These are phyloP conservation scores for Dysphania ambrosioides DNA, from an alignment of 148 eudicot species.

Conservation along the genomic window DNA sequence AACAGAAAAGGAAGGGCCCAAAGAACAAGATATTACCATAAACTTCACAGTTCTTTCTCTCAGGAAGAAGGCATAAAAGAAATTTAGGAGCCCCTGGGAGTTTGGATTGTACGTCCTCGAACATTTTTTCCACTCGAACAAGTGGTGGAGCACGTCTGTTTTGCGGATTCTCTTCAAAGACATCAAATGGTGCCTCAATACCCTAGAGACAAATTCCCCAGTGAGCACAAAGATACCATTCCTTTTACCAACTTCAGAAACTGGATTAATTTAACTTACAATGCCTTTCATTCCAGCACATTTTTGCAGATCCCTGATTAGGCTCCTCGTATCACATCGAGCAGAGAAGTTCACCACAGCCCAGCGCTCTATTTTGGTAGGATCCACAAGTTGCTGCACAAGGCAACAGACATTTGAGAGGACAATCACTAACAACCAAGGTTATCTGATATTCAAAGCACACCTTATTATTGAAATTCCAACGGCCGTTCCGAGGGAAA, in stretches of 20 bases:
- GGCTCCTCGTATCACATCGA: conserved; percentile 56
- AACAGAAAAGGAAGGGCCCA: not conserved
- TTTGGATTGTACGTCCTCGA: conserved; percentile 68
- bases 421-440: not conserved
- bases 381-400: conserved; percentile 62
- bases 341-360: conserved; percentile 87
- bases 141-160: conserved; percentile 79
- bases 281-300: conserved; percentile 74
- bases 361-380: conserved; percentile 71
- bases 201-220: conserved; percentile 23
- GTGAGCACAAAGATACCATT: not conserved
- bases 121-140: conserved; percentile 85
- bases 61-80: conserved; percentile 81
- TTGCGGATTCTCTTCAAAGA: conserved; percentile 70
- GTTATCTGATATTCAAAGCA: not conserved
- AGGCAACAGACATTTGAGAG: not conserved
- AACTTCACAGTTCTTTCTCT: conserved; percentile 79
- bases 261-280: conserved; percentile 46
- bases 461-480: conserved; percentile 96
- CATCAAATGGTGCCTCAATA: conserved; percentile 69
- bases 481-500: conserved; percentile 80
- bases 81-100: conserved; percentile 88
- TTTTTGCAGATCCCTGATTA: conserved; percentile 60
- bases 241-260: too few species aligned
- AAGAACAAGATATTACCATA: conserved; percentile 46